phyloP scores from a whole-genome alignment of 2,329 filamentous ascomycete species.

The Penicillium glabrum region DNA sequence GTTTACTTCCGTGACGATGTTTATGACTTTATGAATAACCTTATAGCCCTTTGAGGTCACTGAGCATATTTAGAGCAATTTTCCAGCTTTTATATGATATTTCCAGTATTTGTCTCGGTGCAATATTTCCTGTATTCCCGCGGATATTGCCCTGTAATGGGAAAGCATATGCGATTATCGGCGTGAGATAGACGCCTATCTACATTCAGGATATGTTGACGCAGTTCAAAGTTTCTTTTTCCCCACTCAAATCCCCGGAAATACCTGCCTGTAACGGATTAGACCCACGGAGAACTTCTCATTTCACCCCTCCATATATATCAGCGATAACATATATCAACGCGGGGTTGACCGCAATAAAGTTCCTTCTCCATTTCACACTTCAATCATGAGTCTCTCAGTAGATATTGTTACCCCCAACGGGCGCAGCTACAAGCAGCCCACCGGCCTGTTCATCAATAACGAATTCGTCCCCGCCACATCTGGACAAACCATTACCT shows the following conservation, averaged over 20 bases:
- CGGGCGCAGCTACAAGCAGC: conserved; percentile 67
- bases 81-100: background rate
- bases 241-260: background rate
- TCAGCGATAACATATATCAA: background rate
- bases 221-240: background rate
- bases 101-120: background rate
- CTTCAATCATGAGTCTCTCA: conserved; percentile 4
- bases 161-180: background rate
- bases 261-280: conserved; percentile 1
- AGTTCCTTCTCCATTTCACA: background rate
- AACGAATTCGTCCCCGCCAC: conserved; percentile 71
- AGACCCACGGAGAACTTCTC: background rate
- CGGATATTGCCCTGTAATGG: background rate
- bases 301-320: background rate
- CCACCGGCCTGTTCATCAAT: conserved; percentile 76
- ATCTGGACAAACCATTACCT: conserved; percentile 58
- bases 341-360: background rate
- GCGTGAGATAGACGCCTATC: background rate
- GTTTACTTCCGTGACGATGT: background rate
- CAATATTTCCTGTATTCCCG: background rate
- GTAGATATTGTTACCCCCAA: conserved; percentile 69
- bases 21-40: background rate
- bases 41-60: background rate
- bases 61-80: background rate
- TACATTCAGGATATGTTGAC: background rate